Evolutionary conservation across 495 filamentous ascomycete genomes (phyloP).

Genomic region (Aspergillus bertholletiae): DNA sequence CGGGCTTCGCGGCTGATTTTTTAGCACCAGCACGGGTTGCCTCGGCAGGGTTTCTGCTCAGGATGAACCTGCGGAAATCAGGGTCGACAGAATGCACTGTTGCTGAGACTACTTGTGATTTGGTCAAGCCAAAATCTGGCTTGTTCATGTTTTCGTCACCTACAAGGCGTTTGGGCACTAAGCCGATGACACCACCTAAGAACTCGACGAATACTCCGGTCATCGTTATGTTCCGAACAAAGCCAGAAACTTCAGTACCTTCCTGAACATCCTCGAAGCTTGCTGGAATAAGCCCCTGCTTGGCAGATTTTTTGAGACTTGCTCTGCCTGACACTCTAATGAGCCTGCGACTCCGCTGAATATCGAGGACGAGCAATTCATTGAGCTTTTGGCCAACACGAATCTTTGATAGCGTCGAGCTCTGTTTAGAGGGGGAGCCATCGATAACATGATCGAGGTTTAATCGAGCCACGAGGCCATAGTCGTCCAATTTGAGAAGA

Average conservation of each 20-base stretch:
- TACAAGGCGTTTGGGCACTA: constrained; percentile 74
- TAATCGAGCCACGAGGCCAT: constrained; percentile 70
- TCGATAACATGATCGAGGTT: constrained; percentile 77
- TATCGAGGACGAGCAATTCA: constrained; percentile 81
- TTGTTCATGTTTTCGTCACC: constrained; percentile 60
- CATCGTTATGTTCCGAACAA: constrained; percentile 75
- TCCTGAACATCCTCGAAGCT: constrained; percentile 67
- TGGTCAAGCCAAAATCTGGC: constrained; percentile 70
- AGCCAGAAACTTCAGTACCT: constrained; percentile 69
- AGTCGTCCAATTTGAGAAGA: constrained; percentile 68
- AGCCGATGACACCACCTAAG: constrained; percentile 67
- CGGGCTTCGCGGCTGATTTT: constrained; percentile 14
- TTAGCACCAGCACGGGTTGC: constrained; percentile 29
- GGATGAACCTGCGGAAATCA: constrained; percentile 53
- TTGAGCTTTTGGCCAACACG: constrained; percentile 75
- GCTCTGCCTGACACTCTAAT: constrained; percentile 77
- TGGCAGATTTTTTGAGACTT: constrained; percentile 70
- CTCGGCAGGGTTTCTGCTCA: constrained; percentile 54
- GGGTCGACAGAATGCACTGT: constrained; percentile 68
- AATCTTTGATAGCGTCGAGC: constrained; percentile 70
- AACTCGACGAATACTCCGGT: constrained; percentile 81
- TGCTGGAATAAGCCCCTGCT: constrained; percentile 59
- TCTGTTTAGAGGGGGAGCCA: constrained; percentile 69
- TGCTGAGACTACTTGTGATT: constrained; percentile 65
- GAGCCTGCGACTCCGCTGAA: constrained; percentile 65